Conservation (phyloP, 768 basidiomycete genomes). For the Rhodotorula graminis region DNA sequence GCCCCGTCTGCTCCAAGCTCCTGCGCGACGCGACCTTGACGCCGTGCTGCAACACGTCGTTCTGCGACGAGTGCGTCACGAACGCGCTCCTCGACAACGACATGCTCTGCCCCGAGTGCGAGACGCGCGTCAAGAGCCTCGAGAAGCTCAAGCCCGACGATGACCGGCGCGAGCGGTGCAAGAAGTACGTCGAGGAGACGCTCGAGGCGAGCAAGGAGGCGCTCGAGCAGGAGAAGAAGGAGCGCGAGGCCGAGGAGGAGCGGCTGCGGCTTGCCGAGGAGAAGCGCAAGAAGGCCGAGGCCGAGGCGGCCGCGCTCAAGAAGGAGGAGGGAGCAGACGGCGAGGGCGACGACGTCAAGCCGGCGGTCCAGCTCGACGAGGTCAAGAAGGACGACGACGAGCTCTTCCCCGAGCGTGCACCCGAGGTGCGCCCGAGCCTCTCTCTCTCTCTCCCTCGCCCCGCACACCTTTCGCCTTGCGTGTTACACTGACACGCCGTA, state of each 20-base stretch:
- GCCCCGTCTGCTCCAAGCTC: constrained; percentile 87
- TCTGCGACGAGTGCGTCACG: constrained; percentile 97
- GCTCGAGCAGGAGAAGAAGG: constrained; percentile 34
- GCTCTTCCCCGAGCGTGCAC: constrained; percentile 30
- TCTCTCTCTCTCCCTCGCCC: neutral
- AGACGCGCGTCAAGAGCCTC: constrained; percentile 77
- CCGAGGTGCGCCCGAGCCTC: constrained; percentile 21
- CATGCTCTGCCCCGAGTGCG: constrained; percentile 87
- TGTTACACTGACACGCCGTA: neutral
- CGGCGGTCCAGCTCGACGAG: constrained; percentile 13
- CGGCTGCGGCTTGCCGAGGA: constrained; percentile 41
- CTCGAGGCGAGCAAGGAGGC: constrained; percentile 48
- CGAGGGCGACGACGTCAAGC: constrained; percentile 31
- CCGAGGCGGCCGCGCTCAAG: constrained; percentile 48
- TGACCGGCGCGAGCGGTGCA: constrained; percentile 68
- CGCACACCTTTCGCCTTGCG: neutral
- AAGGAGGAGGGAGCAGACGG: constrained; percentile 47
- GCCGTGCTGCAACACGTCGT: constrained; percentile 83
- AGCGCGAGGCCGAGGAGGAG: constrained; percentile 56
- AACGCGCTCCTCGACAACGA: constrained; percentile 89
- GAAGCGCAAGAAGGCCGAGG: constrained; percentile 18
- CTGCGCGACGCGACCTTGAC: constrained; percentile 92
- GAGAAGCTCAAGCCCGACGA: constrained; percentile 81
- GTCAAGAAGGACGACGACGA: constrained; percentile 40
- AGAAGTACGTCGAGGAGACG: constrained; percentile 69